These are phyloP conservation scores for Ceratobasidium sp. DNA, from an alignment of 1,284 basidiomycete genomes.

Conservation along the genomic window DNA sequence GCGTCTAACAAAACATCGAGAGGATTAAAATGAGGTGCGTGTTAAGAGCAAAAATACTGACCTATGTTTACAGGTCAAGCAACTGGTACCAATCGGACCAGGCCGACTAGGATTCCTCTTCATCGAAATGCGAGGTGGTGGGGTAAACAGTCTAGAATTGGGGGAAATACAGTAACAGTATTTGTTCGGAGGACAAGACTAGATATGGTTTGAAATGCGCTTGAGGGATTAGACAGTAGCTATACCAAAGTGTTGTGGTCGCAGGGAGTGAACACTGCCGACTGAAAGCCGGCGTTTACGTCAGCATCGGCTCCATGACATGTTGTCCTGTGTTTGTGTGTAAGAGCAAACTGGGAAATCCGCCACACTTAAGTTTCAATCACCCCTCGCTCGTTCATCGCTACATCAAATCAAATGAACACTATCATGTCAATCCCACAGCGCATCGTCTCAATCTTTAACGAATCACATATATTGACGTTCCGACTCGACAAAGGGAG, in stretches of 20 bases:
- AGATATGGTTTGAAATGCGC: background rate
- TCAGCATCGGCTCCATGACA: background rate
- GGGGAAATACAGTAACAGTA: background rate
- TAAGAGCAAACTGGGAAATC: too few relatives aligned
- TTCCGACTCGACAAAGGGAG: too few relatives aligned
- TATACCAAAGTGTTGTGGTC: background rate
- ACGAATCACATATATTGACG: too few relatives aligned
- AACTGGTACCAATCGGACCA: constrained; percentile 34
- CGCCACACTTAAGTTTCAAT: too few relatives aligned
- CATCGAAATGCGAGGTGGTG: background rate
- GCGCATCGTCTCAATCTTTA: too few relatives aligned
- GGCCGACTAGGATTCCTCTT: constrained; percentile 18
- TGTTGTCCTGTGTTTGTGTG: background rate
- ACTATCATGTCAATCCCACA: too few relatives aligned
- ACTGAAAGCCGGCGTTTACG: background rate
- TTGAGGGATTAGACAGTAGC: background rate
- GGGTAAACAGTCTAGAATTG: background rate
- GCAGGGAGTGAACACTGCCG: background rate
- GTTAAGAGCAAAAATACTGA: background rate
- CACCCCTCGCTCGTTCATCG: too few relatives aligned
- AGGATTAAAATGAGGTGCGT: too few relatives aligned
- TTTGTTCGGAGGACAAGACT: background rate
- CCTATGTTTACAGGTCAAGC: constrained; percentile 42
- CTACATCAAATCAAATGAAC: too few relatives aligned
- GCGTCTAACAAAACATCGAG: constrained; percentile 3